phyloP scores from a whole-genome alignment of 805 yeast species.

The Teunomyces barrocoloradensis region DNA sequence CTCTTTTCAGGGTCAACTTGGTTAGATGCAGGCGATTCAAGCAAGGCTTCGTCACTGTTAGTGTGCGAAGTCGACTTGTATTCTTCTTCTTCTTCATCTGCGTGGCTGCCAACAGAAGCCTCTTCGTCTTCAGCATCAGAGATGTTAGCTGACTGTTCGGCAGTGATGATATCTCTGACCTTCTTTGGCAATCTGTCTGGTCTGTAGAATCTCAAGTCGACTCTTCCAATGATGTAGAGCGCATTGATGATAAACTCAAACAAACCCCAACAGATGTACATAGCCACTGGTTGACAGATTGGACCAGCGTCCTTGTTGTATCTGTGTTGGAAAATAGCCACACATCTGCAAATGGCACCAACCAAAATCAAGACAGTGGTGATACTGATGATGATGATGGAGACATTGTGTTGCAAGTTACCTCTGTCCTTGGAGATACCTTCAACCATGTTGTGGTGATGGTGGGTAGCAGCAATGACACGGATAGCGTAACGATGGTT shows the following conservation, averaged over 20 bases:
- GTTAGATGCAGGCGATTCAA: not conserved
- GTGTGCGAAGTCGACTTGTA: not conserved
- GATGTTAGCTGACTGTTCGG: slow-evolving; percentile 31
- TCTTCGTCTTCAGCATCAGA: slow-evolving; percentile 8
- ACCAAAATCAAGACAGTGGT: slow-evolving; percentile 50
- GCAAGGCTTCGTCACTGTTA: slow-evolving; percentile 1
- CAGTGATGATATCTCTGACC: slow-evolving; percentile 41
- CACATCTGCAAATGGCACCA: slow-evolving; percentile 50
- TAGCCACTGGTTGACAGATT: slow-evolving; percentile 47
- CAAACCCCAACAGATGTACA: slow-evolving; percentile 69
- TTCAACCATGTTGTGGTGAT: slow-evolving; percentile 35
- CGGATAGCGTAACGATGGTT: slow-evolving; percentile 50
- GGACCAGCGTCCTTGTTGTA: slow-evolving; percentile 18
- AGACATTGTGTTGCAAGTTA: slow-evolving; percentile 47
- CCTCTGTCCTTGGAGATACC: slow-evolving; percentile 41
- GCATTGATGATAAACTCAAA: slow-evolving; percentile 58
- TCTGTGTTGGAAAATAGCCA: slow-evolving; percentile 40
- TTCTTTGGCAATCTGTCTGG: slow-evolving; percentile 55
- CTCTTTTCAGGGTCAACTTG: not conserved
- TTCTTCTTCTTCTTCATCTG: not conserved
- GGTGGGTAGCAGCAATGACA: slow-evolving; percentile 59
- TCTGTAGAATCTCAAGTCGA: slow-evolving; percentile 76
- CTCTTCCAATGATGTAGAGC: slow-evolving; percentile 59
- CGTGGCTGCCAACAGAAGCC: not conserved
- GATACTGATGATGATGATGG: slow-evolving; percentile 44